A percentile compares a stretch with the other conserved stretches of the same genome.
Conservation (phyloP, 768 basidiomycete species). For the Termitomyces sp. region DNA sequence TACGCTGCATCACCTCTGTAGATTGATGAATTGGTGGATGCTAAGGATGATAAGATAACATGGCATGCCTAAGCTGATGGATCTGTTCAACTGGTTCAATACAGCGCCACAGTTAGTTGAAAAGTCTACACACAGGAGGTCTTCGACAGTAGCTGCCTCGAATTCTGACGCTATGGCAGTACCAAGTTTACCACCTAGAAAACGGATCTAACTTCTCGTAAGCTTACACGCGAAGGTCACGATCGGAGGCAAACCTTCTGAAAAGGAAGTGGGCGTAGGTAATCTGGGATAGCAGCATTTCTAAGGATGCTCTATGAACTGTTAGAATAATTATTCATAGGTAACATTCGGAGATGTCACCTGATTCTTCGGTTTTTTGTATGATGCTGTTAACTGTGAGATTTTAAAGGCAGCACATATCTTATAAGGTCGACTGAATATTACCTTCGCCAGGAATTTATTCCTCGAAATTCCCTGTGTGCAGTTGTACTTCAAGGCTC, state of each 20-base stretch:
- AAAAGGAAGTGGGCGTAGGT: slow-evolving; percentile 81
- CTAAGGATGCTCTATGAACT: slow-evolving; percentile 71
- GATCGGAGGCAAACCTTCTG: slow-evolving; percentile 56
- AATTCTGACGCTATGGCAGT: slow-evolving; percentile 83
- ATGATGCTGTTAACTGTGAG: slow-evolving; percentile 79
- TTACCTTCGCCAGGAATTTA: slow-evolving; percentile 92
- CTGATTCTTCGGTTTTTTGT: slow-evolving; percentile 87
- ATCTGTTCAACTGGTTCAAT: slow-evolving; percentile 26
- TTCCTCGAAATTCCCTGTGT: slow-evolving; percentile 83
- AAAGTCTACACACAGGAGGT: slow-evolving; percentile 70
- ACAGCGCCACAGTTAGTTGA: background rate
- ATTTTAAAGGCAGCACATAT: slow-evolving; percentile 6
- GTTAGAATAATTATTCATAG: background rate
- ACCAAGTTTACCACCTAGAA: slow-evolving; percentile 93
- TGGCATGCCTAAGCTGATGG: slow-evolving; percentile 50
- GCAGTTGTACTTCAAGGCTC: background rate
- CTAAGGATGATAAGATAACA: background rate
- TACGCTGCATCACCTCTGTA: slow-evolving; percentile 72
- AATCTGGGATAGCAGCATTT: slow-evolving; percentile 77
- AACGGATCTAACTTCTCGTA: slow-evolving; percentile 63
- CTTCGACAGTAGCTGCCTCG: slow-evolving; percentile 84
- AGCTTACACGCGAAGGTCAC: background rate
- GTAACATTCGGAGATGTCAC: slow-evolving; percentile 29
- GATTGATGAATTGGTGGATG: slow-evolving; percentile 1
- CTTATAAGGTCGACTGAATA: background rate